Conservation (phyloP, 2,329 filamentous ascomycete species). For the Pleoardoris graminearum region DNA sequence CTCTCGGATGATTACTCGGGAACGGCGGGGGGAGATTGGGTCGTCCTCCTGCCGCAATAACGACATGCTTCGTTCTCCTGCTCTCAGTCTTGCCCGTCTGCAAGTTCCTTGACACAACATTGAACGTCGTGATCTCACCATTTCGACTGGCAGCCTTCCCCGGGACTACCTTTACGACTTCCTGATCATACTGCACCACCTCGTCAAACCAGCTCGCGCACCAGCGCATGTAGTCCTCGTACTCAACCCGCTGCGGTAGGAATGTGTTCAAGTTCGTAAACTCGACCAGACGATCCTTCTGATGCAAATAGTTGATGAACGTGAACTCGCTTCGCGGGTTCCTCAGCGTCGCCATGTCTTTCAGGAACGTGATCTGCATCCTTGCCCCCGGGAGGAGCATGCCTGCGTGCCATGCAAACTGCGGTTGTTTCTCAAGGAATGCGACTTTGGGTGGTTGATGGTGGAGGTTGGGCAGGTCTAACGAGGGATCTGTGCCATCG, state of each 20-base stretch:
- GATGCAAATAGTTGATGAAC: slow-evolving; percentile 91
- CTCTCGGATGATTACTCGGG: slow-evolving; percentile 68
- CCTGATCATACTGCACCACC: slow-evolving; percentile 74
- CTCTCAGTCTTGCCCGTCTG: slow-evolving; percentile 59
- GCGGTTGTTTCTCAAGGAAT: slow-evolving; percentile 82
- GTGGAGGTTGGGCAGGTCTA: slow-evolving; percentile 40
- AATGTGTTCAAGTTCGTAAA: slow-evolving; percentile 93
- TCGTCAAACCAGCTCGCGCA: slow-evolving; percentile 78
- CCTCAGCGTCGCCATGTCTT: slow-evolving; percentile 87
- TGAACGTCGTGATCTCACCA: slow-evolving; percentile 65
- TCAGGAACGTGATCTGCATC: slow-evolving; percentile 98
- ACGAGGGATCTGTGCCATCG: slow-evolving; percentile 45
- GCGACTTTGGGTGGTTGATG: slow-evolving; percentile 67
- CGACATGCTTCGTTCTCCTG: slow-evolving; percentile 67
- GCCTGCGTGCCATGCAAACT: slow-evolving; percentile 90
- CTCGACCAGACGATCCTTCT: slow-evolving; percentile 77
- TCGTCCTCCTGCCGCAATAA: slow-evolving; percentile 69
- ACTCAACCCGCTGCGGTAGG: slow-evolving; percentile 81
- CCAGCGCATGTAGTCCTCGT: slow-evolving; percentile 95
- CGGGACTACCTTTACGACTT: slow-evolving; percentile 73
- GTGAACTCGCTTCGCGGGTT: slow-evolving; percentile 91
- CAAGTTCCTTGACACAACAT: slow-evolving; percentile 66
- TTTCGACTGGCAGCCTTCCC: slow-evolving; percentile 53
- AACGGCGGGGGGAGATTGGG: slow-evolving; percentile 72
- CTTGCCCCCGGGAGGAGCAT: slow-evolving; percentile 92